Evolutionary conservation across 306 rosid genomes (phyloP).

Genomic region (Chamaecrista fasciculata): DNA sequence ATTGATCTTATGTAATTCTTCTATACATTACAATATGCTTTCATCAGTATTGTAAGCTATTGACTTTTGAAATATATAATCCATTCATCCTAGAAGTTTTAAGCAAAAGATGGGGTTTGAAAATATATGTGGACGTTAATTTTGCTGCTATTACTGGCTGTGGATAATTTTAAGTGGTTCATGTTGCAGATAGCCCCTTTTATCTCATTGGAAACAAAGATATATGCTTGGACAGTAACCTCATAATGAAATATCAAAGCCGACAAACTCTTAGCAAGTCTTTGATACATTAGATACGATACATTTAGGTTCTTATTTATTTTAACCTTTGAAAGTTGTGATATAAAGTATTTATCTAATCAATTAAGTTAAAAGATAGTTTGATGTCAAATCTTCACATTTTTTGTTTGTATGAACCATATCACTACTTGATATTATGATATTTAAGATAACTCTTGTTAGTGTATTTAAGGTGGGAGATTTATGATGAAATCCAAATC

Average conservation of each 20-base stretch:
- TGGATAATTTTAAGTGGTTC: slow-evolving; percentile 26
- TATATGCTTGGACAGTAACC: neutral
- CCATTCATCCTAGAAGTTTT: slow-evolving; percentile 2
- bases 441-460: too few species aligned
- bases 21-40: neutral
- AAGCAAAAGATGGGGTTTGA: neutral
- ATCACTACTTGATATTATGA: too few species aligned
- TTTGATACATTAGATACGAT: too few species aligned
- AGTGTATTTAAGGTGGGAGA: too few species aligned
- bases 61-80: slow-evolving; percentile 14
- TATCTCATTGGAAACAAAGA: neutral
- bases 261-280: too few species aligned
- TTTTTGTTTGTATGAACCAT: too few species aligned
- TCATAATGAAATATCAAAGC: neutral
- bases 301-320: too few species aligned
- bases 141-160: slow-evolving; percentile 6
- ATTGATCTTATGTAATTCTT: slow-evolving; percentile 15
- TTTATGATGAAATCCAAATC: too few species aligned
- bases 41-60: neutral
- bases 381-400: too few species aligned
- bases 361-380: too few species aligned
- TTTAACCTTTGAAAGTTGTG: too few species aligned
- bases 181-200: neutral
- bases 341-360: too few species aligned
- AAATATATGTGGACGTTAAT: neutral